phyloP scores from a whole-genome alignment of 2,329 filamentous ascomycete genomes.

The Trichoderma sp. region DNA sequence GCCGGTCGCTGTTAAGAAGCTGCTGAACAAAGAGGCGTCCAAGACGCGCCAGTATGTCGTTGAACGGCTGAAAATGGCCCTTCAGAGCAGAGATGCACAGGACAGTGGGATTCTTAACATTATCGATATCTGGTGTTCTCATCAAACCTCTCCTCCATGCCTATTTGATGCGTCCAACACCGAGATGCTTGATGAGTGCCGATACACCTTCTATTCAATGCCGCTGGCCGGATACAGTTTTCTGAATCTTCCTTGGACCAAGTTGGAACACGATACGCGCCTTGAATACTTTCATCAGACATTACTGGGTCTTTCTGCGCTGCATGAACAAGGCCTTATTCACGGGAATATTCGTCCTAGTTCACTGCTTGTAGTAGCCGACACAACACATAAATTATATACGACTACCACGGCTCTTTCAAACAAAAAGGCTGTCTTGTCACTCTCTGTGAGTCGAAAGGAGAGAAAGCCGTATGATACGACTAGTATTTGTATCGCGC shows the following conservation, averaged over 20 bases:
- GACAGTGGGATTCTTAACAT: not conserved
- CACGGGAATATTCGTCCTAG: not conserved
- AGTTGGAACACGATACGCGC: not conserved
- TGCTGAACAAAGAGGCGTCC: not conserved
- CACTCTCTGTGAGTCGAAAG: not conserved
- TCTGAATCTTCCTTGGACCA: not conserved
- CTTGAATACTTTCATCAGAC: not conserved
- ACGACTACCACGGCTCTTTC: not conserved
- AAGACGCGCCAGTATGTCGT: not conserved
- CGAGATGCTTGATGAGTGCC: not conserved
- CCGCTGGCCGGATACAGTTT: not conserved
- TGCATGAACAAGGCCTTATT: not conserved
- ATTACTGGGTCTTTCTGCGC: not conserved
- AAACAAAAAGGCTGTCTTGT: not conserved
- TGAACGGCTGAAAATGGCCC: not conserved
- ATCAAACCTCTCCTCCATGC: not conserved
- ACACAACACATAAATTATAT: not conserved
- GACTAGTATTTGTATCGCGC: not conserved
- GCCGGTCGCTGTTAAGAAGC: not conserved
- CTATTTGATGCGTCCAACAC: not conserved
- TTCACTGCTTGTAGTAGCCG: not conserved
- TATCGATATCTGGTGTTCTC: not conserved
- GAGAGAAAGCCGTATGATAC: not conserved
- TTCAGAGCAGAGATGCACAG: too few species aligned
- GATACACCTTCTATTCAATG: not conserved